Evolutionary conservation across 176 grass and related monocot species (phyloP), one percentile per base, ranked within the genome.

Genomic region (Aegilops umbellulata): DNA sequence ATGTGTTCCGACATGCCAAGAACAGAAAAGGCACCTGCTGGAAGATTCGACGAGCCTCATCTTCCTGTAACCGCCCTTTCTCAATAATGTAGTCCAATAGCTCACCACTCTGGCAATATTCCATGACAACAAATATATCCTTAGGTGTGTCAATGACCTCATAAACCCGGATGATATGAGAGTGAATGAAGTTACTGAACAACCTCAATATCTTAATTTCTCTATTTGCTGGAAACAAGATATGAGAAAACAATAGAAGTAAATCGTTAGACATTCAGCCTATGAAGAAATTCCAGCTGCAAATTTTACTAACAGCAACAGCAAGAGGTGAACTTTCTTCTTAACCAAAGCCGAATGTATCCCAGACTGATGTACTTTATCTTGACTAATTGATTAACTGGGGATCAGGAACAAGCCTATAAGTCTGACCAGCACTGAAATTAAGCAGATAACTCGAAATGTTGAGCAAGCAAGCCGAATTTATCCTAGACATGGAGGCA

Each of bases 201-300:
- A 95, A 38, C 84, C 87, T 95, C 63, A 95, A 67, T 85, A 98
- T 98, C 84, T 98, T 95, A 60, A 98, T 91, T 85, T 98, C 95
- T 87, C 93, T 90, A 42, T 93, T 98, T 74, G 94, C 95, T 98
- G 86, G 34, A 86, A 82, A 80, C 20, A 80, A 10, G 5, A 86
- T 57, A 82, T 66, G 71, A 31, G 27, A 3, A 49, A 41, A 27
- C 65, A 62, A 20, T 23, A 49, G 7, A 83, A 24, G 38, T 73
- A 76, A 60, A 63, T 17, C 23, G 41, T 83, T 55, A 82, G 61
- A 7, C 60, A 75, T 57, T 85, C 49, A 72, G 47, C 31, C 63
- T 64, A 58, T 9, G 67, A 80, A 16, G 29, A 19, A 87, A 49
- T 55, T 42, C 10, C 32, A 69, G 74, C 31, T 69, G 25, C 46